phyloP scores from a whole-genome alignment of 225 moss, liverwort and hornwort species.

The Straminergon stramineum region DNA sequence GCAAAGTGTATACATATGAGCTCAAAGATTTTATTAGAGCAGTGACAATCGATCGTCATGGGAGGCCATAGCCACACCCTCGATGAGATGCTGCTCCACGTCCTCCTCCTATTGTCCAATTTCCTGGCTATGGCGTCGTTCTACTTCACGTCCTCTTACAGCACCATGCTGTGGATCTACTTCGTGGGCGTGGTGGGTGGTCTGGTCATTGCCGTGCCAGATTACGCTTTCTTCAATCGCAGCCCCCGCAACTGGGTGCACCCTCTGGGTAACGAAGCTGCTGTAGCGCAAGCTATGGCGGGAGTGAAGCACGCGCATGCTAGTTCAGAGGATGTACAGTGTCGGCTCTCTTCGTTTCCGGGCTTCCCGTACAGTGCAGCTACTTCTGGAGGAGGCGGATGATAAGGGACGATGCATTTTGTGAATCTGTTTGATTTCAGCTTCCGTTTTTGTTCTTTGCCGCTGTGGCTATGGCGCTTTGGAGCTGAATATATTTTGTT shows the following conservation, averaged over 20 bases:
- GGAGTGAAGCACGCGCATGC: background rate
- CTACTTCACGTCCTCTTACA: conserved; percentile 35
- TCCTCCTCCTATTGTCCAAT: conserved; percentile 2
- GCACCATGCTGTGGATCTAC: conserved; percentile 20
- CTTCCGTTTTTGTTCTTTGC: background rate
- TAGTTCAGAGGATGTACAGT: background rate
- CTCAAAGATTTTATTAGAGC: background rate
- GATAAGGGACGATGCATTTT: background rate
- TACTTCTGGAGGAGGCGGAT: background rate
- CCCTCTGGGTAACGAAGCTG: conserved; percentile 2
- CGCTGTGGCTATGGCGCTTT: background rate
- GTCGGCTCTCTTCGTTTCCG: background rate
- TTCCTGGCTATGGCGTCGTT: conserved; percentile 15
- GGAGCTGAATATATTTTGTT: background rate
- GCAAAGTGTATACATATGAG: background rate
- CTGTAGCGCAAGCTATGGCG: background rate
- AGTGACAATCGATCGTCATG: background rate
- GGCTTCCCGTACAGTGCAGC: background rate
- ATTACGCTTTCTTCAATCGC: conserved; percentile 29
- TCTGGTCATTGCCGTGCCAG: conserved; percentile 16
- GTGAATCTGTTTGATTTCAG: background rate
- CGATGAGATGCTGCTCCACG: conserved; percentile 10
- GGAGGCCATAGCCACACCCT: background rate
- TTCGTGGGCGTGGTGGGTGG: background rate
- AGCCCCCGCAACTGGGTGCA: conserved; percentile 15